A percentile compares a stretch with the other conserved stretches of the same genome.
Conservation (phyloP, 768 basidiomycete species). For the Mycena epipterygia region DNA sequence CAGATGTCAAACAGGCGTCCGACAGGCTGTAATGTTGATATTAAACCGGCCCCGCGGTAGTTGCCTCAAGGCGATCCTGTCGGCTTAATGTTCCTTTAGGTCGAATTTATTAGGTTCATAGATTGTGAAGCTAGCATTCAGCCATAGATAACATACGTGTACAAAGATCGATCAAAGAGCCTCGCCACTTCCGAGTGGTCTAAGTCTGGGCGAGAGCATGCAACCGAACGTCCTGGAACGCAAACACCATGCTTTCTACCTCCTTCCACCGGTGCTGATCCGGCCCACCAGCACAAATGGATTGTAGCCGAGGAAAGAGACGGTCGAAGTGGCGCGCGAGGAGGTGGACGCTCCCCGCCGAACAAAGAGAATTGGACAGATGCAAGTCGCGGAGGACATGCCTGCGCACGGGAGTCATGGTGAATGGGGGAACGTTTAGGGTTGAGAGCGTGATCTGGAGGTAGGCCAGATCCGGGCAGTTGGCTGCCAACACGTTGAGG, state of each 20-base stretch:
- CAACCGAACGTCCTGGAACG: background rate
- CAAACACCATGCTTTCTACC: background rate
- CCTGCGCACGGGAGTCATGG: background rate
- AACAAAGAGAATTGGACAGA: background rate
- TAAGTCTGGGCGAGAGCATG: background rate
- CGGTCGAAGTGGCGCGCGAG: background rate
- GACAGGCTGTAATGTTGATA: too few species aligned
- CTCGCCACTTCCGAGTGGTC: too few species aligned
- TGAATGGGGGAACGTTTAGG: background rate
- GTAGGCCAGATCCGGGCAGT: background rate
- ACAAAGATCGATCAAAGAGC: too few species aligned
- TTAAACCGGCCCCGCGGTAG: too few species aligned
- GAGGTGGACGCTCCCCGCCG: background rate
- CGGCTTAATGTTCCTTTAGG: too few species aligned
- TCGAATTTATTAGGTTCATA: too few species aligned
- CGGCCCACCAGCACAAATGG: background rate
- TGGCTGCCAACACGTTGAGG: background rate
- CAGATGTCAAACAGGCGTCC: too few species aligned
- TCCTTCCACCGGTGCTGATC: background rate
- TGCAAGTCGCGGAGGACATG: background rate
- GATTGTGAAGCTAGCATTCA: too few species aligned
- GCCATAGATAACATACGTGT: too few species aligned
- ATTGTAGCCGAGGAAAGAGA: background rate
- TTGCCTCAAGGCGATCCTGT: too few species aligned
- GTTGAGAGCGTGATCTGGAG: background rate